Evolutionary conservation across 2,329 filamentous ascomycete genomes (phyloP), one percentile per base, ranked within the genome.

Genomic region (Arthrinium phaeospermum): DNA sequence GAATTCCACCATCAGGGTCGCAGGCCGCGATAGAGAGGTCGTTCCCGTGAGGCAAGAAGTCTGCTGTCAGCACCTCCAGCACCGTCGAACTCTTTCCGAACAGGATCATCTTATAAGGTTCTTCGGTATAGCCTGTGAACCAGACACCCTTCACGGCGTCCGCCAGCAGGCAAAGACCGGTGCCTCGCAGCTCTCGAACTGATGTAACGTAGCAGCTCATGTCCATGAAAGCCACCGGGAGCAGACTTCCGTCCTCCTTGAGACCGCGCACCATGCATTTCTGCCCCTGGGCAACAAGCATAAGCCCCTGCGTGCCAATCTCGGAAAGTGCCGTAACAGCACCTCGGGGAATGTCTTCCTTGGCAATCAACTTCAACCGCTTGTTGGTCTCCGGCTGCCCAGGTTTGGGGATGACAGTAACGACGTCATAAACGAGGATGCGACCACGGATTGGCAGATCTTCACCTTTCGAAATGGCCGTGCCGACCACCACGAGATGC

Each of bases 251-350:
- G 80, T 99, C 96, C 81, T 99, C 96, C 81, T 98, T 98, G 3
- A 99, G 87, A 53, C 96, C 96, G 73, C 96, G 89, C 1, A 99
- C 95, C 93, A 99, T 97, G 81, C 95, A 96, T 83, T 99, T 99
- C 79, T 98, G 95, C 0, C 96, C 96, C 80, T 99, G 96, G 0
- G 95, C 95, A 53, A 93, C 93, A 74, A 96, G 91, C 87, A 97
- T 91, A 76, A 96, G 94, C 1, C 93, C 96, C 82, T 96, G 95
- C 0, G 92, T 94, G 57, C 94, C 96, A 71, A 97, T 92, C 75
- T 93, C 92, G 0, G 93, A 94, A 14, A 99, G 82, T 0, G 94
- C 93, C 19, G 96, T 98, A 34, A 99, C 94, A 4, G 94, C 94
- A 13, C 96, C 96, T 69, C 96, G 93, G n/a, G 90, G 89, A 37